These are phyloP conservation scores for Populus pruinosa DNA, from an alignment of 345 rosid genomes.

Conservation along the genomic window DNA sequence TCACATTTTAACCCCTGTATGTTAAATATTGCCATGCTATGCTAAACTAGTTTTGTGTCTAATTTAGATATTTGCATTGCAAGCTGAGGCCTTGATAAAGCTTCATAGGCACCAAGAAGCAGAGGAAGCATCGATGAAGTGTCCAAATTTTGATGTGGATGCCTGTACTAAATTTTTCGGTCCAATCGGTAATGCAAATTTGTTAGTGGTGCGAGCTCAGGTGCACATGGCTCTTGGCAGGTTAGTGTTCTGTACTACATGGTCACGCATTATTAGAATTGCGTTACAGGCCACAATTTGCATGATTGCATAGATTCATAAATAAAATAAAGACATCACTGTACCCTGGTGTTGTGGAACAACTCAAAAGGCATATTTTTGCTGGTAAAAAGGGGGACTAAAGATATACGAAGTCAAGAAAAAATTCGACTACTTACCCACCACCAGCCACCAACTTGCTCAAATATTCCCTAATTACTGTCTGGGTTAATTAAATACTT, in stretches of 20 bases:
- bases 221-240: conserved; percentile 86
- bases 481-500: conserved; percentile 22
- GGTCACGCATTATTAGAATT: background rate
- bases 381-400: conserved; percentile 18
- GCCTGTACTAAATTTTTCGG: conserved; percentile 68
- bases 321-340: background rate
- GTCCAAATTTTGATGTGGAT: conserved; percentile 61
- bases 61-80: conserved; percentile 63
- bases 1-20: background rate
- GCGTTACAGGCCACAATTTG: background rate
- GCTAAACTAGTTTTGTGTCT: background rate
- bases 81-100: conserved; percentile 85
- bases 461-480: conserved; percentile 24
- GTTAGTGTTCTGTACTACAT: conserved; percentile 34
- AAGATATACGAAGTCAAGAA: background rate
- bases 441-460: conserved; percentile 3
- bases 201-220: conserved; percentile 68
- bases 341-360: conserved; percentile 20
- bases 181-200: conserved; percentile 63
- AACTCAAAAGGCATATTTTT: conserved; percentile 37
- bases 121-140: conserved; percentile 44
- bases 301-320: background rate
- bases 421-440: conserved; percentile 4
- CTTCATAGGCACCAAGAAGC: conserved; percentile 79
- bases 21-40: background rate